These are phyloP conservation scores for Ogataea neopini DNA, from an alignment of 805 yeast genomes.

Conservation along the genomic window DNA sequence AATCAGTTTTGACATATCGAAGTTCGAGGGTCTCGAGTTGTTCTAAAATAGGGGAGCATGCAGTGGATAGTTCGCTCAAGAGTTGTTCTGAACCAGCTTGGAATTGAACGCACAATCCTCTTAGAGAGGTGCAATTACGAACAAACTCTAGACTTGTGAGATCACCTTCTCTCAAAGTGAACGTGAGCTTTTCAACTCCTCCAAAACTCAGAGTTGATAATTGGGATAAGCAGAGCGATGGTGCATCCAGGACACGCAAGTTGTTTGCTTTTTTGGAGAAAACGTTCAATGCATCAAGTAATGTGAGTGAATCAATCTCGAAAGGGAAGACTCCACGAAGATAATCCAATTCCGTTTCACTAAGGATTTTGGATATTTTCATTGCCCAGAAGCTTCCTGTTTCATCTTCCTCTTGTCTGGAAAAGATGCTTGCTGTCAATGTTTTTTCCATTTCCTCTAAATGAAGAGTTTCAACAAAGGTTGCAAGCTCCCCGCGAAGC, in stretches of 20 bases:
- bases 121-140: slow-evolving; percentile 1
- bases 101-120: slow-evolving; percentile 22
- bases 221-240: slow-evolving; percentile 8
- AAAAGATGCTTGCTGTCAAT: slow-evolving; percentile 5
- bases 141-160: slow-evolving; percentile 1
- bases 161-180: slow-evolving; percentile 13
- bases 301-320: slow-evolving; percentile 10
- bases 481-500: slow-evolving; percentile 12
- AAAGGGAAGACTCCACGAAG: neutral
- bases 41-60: slow-evolving; percentile 9
- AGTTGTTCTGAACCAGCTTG: slow-evolving; percentile 23
- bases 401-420: neutral
- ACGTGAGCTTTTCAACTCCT: slow-evolving; percentile 8
- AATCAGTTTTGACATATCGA: slow-evolving; percentile 24
- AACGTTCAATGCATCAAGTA: slow-evolving; percentile 22
- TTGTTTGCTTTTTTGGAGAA: slow-evolving; percentile 16
- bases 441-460: slow-evolving; percentile 19
- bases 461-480: slow-evolving; percentile 14
- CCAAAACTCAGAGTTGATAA: neutral
- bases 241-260: slow-evolving; percentile 12
- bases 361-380: slow-evolving; percentile 10
- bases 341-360: slow-evolving; percentile 11
- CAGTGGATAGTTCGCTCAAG: slow-evolving; percentile 14
- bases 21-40: slow-evolving; percentile 20
- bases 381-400: slow-evolving; percentile 3